Percentiles rank a stretch among this genome's conserved stretches.
Conservation (phyloP, 2,329 filamentous ascomycete species). For the Gnomoniopsis smithogilvyi region DNA sequence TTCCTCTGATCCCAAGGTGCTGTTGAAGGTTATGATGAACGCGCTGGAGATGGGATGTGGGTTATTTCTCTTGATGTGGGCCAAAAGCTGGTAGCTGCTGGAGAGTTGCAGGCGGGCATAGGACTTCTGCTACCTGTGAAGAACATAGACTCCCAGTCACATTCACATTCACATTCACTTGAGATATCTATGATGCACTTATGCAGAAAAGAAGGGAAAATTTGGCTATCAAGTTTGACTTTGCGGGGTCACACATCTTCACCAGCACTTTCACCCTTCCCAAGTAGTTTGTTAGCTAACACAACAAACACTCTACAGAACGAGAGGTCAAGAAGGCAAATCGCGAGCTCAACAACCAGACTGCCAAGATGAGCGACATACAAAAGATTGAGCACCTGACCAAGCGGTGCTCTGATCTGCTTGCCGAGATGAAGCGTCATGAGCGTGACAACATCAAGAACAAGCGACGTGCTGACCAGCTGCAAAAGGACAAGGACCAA, state of each 20-base stretch:
- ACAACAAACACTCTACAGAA: constrained; percentile 53
- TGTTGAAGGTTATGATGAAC: not conserved
- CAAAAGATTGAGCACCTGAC: constrained; percentile 88
- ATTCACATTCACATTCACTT: not conserved
- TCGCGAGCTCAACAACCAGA: constrained; percentile 81
- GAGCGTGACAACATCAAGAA: constrained; percentile 94
- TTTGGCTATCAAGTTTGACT: not conserved
- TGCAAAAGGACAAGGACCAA: constrained; percentile 96
- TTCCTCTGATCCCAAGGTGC: not conserved
- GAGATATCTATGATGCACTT: not conserved
- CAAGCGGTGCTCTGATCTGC: constrained; percentile 84
- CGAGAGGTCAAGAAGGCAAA: constrained; percentile 93
- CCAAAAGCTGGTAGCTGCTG: not conserved
- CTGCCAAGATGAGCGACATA: constrained; percentile 88
- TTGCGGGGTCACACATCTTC: not conserved
- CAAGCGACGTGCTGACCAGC: constrained; percentile 88
- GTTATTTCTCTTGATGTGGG: not conserved
- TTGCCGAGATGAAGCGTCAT: constrained; percentile 92
- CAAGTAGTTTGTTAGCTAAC: constrained; percentile 19
- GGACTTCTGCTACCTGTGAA: not conserved
- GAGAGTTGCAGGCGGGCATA: not conserved
- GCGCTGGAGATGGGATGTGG: not conserved
- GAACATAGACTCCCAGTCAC: not conserved
- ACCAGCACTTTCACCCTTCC: not conserved
- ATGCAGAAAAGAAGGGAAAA: not conserved